Base-by-base conservation (phyloP, 192 early-diverging fungal species). In the Gryganskiella cystojenkinii region DNA sequence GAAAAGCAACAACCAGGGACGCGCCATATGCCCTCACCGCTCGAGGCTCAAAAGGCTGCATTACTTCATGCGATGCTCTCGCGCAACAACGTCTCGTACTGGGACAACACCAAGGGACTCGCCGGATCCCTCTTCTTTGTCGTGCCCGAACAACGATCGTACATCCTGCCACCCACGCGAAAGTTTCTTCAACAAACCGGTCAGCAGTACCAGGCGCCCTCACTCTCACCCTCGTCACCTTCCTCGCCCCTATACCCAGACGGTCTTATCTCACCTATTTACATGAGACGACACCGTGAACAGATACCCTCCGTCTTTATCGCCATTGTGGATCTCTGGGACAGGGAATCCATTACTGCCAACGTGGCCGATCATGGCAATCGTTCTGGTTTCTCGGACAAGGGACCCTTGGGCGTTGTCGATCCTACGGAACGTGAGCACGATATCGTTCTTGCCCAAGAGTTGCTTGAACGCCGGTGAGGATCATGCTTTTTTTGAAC, bases 241-340 rank as follows among this genome's bases (percentile, higher is more conserved):
- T 64, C 79, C 6, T 96, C 95, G 8, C 89, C 92, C 13, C 64
- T 95, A 53, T 85, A 90, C 83, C 94, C 95, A 0, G 93, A 95
- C 80, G 95, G 95, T 20, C 72, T 96, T n/a, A 89, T 96, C 70
- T 79, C 85, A 1, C 87, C 92, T 1, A 40, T 67, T 15, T 96
- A 92, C 92, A 64, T 94, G 22, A 53, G 69, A 24, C 86, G 89
- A 56, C 92, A 96, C 63, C 84, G 83, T 35, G 82, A 89, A 28
- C 49, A 70, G 9, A 61, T 88, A 0, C 93, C 95, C 3, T 81
- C 87, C 17, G 88, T 90, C 17, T 76, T 92, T 34, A 87, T 95
- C 34, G 86, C 85, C 17, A 87, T 93, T 69, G 90, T 90, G 56
- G 89, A 92, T 13, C 76, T 95, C 28, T 86, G 83, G 84, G 88